A percentile compares a stretch with the other conserved stretches of the same genome.
phyloP scores from a whole-genome alignment of 108 stramenopile species.

The Nitzschia inconspicua region DNA sequence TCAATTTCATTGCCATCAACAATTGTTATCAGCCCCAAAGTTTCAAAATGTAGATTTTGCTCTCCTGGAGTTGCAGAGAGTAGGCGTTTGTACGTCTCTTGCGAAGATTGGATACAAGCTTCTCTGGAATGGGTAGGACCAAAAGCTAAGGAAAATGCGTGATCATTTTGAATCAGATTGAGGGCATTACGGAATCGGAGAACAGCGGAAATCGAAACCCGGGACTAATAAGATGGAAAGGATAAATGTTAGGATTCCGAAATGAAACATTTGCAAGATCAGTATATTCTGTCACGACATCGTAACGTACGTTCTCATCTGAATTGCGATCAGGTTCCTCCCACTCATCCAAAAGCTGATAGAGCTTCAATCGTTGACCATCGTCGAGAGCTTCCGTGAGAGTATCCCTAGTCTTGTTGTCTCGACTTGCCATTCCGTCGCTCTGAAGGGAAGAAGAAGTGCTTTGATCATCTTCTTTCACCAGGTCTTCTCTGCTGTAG shows the following conservation, averaged over 20 bases:
- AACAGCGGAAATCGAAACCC: slow-evolving; percentile 31
- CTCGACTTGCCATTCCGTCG: too few species aligned
- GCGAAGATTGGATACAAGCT: slow-evolving; percentile 55
- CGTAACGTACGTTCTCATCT: slow-evolving; percentile 6
- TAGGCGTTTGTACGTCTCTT: slow-evolving; percentile 50
- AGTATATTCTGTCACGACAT: background rate
- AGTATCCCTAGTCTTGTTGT: too few species aligned
- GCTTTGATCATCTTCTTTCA: too few species aligned
- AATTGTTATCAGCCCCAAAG: slow-evolving; percentile 35
- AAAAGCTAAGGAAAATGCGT: slow-evolving; percentile 64
- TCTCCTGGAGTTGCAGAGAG: slow-evolving; percentile 20
- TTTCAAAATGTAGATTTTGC: slow-evolving; percentile 32
- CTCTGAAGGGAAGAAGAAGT: too few species aligned
- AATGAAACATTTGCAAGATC: too few species aligned
- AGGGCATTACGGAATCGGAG: slow-evolving; percentile 60
- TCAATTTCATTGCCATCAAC: slow-evolving; percentile 28
- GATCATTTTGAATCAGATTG: slow-evolving; percentile 42
- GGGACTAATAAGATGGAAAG: background rate
- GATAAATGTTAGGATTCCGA: background rate
- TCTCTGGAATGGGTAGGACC: slow-evolving; percentile 53
- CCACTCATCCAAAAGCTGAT: slow-evolving; percentile 48
- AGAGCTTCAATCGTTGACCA: slow-evolving; percentile 11
- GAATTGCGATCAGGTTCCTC: slow-evolving; percentile 52
- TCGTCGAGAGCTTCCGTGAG: slow-evolving; percentile 9
- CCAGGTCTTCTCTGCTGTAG: too few species aligned